These are phyloP conservation scores for Nothophoma quercina DNA, from an alignment of 2,329 filamentous ascomycete species.

Conservation along the genomic window DNA sequence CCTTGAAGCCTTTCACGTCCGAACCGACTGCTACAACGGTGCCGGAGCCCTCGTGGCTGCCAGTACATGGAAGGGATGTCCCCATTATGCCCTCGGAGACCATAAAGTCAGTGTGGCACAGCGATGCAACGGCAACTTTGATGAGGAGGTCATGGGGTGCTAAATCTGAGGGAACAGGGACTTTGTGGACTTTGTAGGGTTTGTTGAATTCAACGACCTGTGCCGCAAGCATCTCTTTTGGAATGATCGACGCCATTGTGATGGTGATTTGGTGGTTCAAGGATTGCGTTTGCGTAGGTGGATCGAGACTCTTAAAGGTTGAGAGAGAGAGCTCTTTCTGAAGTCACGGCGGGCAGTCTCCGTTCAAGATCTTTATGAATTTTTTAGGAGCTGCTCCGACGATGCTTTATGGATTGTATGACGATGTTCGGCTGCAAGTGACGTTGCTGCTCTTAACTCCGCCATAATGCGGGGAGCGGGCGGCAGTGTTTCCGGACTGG, in stretches of 20 bases:
- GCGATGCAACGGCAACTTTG: conserved; percentile 66
- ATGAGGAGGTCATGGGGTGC: conserved; percentile 64
- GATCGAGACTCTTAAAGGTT: too few relatives aligned
- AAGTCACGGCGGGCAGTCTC: not conserved
- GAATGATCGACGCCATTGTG: conserved; percentile 38
- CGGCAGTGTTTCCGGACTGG: not conserved
- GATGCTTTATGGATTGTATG: not conserved
- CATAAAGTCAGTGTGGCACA: conserved; percentile 70
- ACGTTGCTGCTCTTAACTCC: not conserved
- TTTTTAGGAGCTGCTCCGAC: not conserved
- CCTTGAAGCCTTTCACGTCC: conserved; percentile 53
- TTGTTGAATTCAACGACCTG: conserved; percentile 62
- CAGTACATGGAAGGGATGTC: conserved; percentile 58
- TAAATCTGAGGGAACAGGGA: conserved; percentile 59
- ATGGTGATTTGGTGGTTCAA: not conserved
- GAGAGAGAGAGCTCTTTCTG: not conserved
- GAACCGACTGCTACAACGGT: conserved; percentile 60
- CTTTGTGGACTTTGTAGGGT: conserved; percentile 61
- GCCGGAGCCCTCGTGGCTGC: conserved; percentile 59
- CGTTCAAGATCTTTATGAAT: not conserved
- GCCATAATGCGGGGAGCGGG: not conserved
- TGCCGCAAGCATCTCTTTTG: conserved; percentile 57
- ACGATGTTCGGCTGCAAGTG: not conserved
- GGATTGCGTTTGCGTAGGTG: not conserved
- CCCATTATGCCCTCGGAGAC: conserved; percentile 60